Conservation (phyloP, 1,139 yeast genomes). For the Candida sanyaensis region DNA sequence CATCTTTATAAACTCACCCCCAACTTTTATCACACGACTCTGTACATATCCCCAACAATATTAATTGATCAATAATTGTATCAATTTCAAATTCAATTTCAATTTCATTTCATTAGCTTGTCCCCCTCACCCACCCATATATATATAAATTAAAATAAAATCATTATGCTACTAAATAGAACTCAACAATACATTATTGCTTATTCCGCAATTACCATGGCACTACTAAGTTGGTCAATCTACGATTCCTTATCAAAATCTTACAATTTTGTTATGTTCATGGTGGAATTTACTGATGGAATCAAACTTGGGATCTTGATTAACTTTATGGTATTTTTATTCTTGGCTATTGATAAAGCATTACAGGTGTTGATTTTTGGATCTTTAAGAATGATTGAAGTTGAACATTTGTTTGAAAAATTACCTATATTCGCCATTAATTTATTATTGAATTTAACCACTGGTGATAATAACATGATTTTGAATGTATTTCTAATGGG, state of each 20-base stretch:
- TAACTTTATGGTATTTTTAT: constrained; percentile 35
- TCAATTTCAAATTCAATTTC: too few relatives aligned
- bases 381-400: constrained; percentile 69
- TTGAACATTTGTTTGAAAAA: constrained; percentile 73
- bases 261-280: constrained; percentile 28
- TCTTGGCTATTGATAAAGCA: constrained; percentile 41
- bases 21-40: not conserved
- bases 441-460: constrained; percentile 64
- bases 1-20: not conserved
- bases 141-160: too few relatives aligned
- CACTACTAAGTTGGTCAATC: constrained; percentile 28
- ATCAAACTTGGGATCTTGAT: constrained; percentile 32
- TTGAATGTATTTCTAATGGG: constrained; percentile 46
- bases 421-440: constrained; percentile 60
- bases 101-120: too few relatives aligned
- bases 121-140: too few relatives aligned
- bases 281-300: constrained; percentile 38
- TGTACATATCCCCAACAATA: too few relatives aligned
- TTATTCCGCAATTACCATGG: constrained; percentile 27
- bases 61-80: too few relatives aligned
- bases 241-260: constrained; percentile 28
- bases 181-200: constrained; percentile 24
- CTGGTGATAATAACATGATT: constrained; percentile 55
- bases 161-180: constrained; percentile 10
- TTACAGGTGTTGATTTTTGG: constrained; percentile 67